Conservation (phyloP, 2,329 filamentous ascomycete genomes). For the Podosphaera xanthii region DNA sequence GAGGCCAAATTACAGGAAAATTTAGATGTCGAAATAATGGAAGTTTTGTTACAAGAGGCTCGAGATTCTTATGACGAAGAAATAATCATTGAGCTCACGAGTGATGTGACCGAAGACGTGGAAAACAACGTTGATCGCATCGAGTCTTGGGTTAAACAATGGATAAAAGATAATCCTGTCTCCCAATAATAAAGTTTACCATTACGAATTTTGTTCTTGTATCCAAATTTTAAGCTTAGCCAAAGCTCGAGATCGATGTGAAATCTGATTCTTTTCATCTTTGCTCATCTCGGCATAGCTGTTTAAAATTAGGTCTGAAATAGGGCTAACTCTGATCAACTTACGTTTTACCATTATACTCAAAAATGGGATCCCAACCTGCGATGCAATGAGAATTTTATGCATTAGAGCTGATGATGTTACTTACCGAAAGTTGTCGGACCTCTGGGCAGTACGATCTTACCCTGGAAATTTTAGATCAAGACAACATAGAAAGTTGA, state of each 20-base stretch:
- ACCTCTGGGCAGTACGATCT: slow-evolving; percentile 67
- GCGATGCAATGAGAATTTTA: slow-evolving; percentile 6
- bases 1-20: slow-evolving; percentile 88
- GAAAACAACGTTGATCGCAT: slow-evolving; percentile 74
- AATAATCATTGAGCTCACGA: slow-evolving; percentile 72
- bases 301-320: neutral
- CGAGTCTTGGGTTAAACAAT: slow-evolving; percentile 57
- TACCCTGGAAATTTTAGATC: slow-evolving; percentile 27
- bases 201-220: slow-evolving; percentile 6
- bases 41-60: slow-evolving; percentile 78
- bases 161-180: slow-evolving; percentile 43
- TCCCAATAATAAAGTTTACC: neutral
- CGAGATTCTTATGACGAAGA: slow-evolving; percentile 66
- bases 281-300: slow-evolving; percentile 90
- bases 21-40: slow-evolving; percentile 92
- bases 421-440: slow-evolving; percentile 57
- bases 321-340: neutral
- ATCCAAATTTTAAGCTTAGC: slow-evolving; percentile 72
- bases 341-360: slow-evolving; percentile 66
- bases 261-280: slow-evolving; percentile 70
- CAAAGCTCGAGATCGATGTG: slow-evolving; percentile 73
- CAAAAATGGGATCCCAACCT: slow-evolving; percentile 96
- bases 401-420: neutral
- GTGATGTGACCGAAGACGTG: slow-evolving; percentile 63
- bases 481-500: neutral